Conservation (phyloP, 148 eudicot genomes). For the Silene uniflora region DNA sequence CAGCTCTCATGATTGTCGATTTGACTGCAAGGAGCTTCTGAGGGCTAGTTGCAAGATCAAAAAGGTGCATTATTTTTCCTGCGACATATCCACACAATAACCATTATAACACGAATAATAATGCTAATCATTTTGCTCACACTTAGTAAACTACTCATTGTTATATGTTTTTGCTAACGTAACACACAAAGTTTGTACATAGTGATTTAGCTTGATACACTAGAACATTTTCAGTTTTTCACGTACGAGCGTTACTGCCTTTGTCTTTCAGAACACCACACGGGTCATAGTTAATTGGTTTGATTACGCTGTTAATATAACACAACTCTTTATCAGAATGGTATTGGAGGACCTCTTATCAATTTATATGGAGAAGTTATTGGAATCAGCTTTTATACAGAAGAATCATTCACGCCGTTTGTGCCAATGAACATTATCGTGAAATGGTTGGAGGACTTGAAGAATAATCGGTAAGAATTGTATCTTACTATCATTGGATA, state of each 20-base stretch:
- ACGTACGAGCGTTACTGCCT: neutral
- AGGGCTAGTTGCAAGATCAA: constrained; percentile 4
- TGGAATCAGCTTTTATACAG: constrained; percentile 12
- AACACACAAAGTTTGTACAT: neutral
- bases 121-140: too few species aligned
- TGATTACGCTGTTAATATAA: neutral
- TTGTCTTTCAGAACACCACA: neutral
- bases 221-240: neutral
- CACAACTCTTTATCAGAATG: neutral
- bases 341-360: constrained; percentile 16
- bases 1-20: neutral
- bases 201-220: neutral
- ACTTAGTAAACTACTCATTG: too few species aligned
- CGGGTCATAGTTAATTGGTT: neutral
- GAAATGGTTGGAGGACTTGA: constrained; percentile 1
- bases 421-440: constrained; percentile 13
- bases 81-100: neutral
- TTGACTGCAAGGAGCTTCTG: constrained; percentile 17
- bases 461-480: constrained; percentile 2
- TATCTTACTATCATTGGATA: neutral
- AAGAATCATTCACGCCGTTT: constrained; percentile 6
- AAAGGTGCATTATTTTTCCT: constrained; percentile 10
- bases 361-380: constrained; percentile 5
- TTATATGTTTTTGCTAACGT: too few species aligned
- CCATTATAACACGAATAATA: too few species aligned